These are phyloP conservation scores for Saururus chinensis DNA, from an alignment of 164 flowering plant genomes.

Conservation along the genomic window DNA sequence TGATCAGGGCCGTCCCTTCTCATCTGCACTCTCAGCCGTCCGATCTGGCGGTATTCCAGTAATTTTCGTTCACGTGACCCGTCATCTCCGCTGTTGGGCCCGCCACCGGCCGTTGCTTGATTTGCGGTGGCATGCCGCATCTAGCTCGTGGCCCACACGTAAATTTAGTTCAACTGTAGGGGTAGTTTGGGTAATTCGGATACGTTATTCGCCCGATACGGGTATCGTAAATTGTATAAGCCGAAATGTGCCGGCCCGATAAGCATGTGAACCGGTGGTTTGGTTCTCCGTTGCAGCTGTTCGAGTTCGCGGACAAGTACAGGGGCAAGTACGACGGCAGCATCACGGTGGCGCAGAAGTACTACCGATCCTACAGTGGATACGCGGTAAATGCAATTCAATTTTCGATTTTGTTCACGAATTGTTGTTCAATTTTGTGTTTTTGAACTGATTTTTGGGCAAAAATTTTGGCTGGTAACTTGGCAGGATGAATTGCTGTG, in stretches of 20 bases:
- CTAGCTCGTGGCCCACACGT: no score
- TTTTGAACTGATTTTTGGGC: neutral
- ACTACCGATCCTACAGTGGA: constrained; percentile 85
- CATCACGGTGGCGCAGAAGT: constrained; percentile 75
- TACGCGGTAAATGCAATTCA: constrained; percentile 47
- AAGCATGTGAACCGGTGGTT: neutral
- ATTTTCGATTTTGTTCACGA: neutral
- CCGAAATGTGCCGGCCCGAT: no score
- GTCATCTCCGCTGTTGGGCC: neutral
- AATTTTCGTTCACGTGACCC: no score
- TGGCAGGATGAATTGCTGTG: constrained; percentile 85
- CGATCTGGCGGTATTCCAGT: no score
- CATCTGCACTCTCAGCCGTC: neutral
- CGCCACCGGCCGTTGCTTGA: neutral
- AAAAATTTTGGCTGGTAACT: neutral
- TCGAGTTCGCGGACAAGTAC: constrained; percentile 71
- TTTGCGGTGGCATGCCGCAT: neutral
- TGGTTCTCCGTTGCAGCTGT: constrained; percentile 42
- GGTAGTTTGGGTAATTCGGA: no score
- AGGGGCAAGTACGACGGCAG: constrained; percentile 93
- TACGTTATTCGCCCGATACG: no score
- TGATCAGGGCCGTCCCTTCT: constrained; percentile 5
- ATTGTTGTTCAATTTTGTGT: neutral
- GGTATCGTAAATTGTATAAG: no score
- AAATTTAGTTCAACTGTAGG: no score